Conservation (phyloP, 441 rosid genomes). For the Adansonia grandidieri region DNA sequence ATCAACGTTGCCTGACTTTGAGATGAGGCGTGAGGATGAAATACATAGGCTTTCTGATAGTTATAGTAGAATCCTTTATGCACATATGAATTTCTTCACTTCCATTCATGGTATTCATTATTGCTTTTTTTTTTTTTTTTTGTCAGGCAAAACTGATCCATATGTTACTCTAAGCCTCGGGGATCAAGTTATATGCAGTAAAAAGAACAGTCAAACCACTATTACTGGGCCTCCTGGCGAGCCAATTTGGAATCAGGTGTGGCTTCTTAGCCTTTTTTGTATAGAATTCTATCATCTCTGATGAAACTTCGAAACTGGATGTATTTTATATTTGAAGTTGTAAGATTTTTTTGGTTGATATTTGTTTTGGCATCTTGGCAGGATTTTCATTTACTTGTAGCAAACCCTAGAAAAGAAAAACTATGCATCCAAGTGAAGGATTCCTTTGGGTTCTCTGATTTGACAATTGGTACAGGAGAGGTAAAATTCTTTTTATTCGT, state of each 20-base stretch:
- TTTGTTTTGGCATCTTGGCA: conserved; percentile 41
- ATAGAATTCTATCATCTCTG: conserved; percentile 11
- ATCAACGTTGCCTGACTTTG: background rate
- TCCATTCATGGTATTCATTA: conserved; percentile 9
- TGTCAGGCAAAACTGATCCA: conserved; percentile 91
- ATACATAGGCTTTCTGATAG: conserved; percentile 22
- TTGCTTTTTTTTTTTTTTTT: conserved; percentile 18
- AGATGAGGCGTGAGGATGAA: conserved; percentile 16
- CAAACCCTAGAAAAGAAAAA: conserved; percentile 85
- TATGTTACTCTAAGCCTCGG: conserved; percentile 82
- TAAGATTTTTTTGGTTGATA: conserved; percentile 15
- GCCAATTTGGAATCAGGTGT: conserved; percentile 99
- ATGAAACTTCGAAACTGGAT: background rate
- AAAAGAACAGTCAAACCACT: conserved; percentile 96
- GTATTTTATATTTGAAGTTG: conserved; percentile 18
- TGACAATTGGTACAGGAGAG: conserved; percentile 83
- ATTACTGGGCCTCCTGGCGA: conserved; percentile 93
- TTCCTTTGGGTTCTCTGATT: conserved; percentile 76
- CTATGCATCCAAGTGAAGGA: conserved; percentile 81
- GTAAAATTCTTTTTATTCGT: conserved; percentile 43
- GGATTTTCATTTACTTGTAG: conserved; percentile 95
- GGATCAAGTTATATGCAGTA: conserved; percentile 86
- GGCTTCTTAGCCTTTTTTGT: conserved; percentile 1
- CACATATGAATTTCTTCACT: background rate
- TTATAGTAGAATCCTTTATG: conserved; percentile 2